Evolutionary conservation across 163 green algal genomes (phyloP).

Genomic region (Chlamydomonas reinhardtii): DNA sequence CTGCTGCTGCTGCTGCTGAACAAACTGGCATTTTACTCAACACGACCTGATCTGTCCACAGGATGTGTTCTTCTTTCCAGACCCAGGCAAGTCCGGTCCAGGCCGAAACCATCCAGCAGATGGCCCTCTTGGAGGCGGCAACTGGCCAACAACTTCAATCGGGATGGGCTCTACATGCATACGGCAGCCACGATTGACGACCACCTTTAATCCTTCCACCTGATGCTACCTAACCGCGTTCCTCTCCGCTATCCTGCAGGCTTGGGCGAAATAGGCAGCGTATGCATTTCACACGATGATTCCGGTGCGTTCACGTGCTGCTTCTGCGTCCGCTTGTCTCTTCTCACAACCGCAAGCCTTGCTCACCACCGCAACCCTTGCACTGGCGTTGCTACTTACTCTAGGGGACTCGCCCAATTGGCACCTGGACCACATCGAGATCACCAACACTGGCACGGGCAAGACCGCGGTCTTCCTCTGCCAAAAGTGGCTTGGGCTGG

Average conservation of each 20-base stretch:
- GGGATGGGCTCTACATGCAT: too few relatives aligned
- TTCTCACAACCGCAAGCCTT: too few relatives aligned
- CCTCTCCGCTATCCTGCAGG: not conserved
- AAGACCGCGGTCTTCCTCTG: slow-evolving; percentile 32
- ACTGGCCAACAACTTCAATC: too few relatives aligned
- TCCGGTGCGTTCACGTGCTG: slow-evolving; percentile 9
- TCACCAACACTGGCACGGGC: slow-evolving; percentile 24
- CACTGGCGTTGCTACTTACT: too few relatives aligned
- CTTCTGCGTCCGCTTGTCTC: too few relatives aligned
- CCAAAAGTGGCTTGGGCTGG: slow-evolving; percentile 36
- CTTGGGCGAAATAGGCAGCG: slow-evolving; percentile 38
- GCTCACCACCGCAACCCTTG: too few relatives aligned
- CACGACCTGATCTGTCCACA: not conserved
- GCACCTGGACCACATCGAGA: slow-evolving; percentile 43
- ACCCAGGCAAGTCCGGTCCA: not conserved
- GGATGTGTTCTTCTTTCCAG: slow-evolving; percentile 48
- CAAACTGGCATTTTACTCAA: not conserved
- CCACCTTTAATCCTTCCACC: too few relatives aligned
- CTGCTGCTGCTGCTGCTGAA: not conserved
- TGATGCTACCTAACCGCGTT: too few relatives aligned
- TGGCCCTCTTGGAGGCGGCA: too few relatives aligned
- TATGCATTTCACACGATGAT: slow-evolving; percentile 47
- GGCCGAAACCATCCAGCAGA: too few relatives aligned
- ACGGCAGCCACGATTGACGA: too few relatives aligned
- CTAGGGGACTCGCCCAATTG: slow-evolving; percentile 52